These are phyloP conservation scores for Saccharomycopsis fibuligera DNA, from an alignment of 805 yeast genomes.

Conservation along the genomic window DNA sequence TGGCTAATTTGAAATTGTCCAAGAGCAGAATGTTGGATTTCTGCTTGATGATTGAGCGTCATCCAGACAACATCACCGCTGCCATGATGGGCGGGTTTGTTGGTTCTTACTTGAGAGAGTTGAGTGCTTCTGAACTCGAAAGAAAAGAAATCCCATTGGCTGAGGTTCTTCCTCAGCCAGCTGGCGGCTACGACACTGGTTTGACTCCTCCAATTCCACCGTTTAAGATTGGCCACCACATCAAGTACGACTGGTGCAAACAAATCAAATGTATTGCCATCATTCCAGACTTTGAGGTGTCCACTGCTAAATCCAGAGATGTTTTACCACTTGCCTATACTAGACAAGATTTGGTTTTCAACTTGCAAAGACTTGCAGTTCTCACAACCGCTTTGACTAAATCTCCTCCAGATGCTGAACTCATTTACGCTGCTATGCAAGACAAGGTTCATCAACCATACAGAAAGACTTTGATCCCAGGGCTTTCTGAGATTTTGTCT, in stretches of 20 bases:
- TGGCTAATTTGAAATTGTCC: slow-evolving; percentile 65
- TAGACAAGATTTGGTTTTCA: slow-evolving; percentile 80
- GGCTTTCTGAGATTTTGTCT: slow-evolving; percentile 71
- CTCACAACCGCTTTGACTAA: slow-evolving; percentile 88
- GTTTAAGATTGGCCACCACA: slow-evolving; percentile 75
- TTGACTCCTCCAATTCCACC: slow-evolving; percentile 80
- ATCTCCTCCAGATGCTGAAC: slow-evolving; percentile 71
- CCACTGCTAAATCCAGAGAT: slow-evolving; percentile 86
- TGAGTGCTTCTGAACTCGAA: slow-evolving; percentile 62
- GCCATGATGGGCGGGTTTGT: slow-evolving; percentile 99
- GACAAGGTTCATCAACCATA: slow-evolving; percentile 97
- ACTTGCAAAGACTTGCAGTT: slow-evolving; percentile 87
- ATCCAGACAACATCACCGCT: slow-evolving; percentile 97
- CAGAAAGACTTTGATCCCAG: slow-evolving; percentile 87
- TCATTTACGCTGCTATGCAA: slow-evolving; percentile 93
- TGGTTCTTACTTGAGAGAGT: slow-evolving; percentile 84
- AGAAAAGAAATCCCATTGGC: slow-evolving; percentile 80
- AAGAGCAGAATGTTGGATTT: slow-evolving; percentile 86
- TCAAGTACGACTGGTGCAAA: slow-evolving; percentile 76
- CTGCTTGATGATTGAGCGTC: slow-evolving; percentile 95
- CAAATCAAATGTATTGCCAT: slow-evolving; percentile 83
- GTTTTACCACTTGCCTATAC: slow-evolving; percentile 80
- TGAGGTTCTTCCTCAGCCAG: slow-evolving; percentile 74
- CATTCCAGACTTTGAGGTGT: slow-evolving; percentile 90
- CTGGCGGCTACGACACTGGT: slow-evolving; percentile 65